Conservation (phyloP, 1,284 basidiomycete species). For the Ceratobasidium sp. region DNA sequence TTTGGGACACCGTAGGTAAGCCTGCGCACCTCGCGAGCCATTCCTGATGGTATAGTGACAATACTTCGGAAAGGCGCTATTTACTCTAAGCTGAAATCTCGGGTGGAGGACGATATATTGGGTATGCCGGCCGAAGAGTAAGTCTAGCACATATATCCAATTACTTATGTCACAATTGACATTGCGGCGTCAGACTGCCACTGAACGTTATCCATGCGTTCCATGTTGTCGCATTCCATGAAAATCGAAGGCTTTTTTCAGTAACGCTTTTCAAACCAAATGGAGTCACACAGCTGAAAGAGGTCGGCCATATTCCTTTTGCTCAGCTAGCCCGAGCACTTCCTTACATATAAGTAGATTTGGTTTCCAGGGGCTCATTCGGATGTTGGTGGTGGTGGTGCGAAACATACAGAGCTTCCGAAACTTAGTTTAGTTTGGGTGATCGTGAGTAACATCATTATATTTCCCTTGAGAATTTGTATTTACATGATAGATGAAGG, state of each 20-base stretch:
- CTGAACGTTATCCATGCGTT: constrained; percentile 39
- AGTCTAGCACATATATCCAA: background rate
- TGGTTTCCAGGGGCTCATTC: constrained; percentile 42
- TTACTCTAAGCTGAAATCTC: background rate
- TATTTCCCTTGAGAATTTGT: background rate
- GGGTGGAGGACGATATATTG: background rate
- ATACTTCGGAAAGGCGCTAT: background rate
- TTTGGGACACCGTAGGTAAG: constrained; percentile 36
- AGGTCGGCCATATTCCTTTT: constrained; percentile 3
- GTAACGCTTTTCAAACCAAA: constrained; percentile 25
- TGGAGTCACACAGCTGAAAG: constrained; percentile 14
- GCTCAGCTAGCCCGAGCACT: background rate
- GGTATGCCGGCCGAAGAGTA: constrained; percentile 32
- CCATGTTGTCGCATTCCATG: constrained; percentile 42
- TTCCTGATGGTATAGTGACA: background rate
- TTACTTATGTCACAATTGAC: background rate
- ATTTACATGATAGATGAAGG: background rate
- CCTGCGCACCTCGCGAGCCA: background rate
- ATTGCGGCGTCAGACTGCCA: constrained; percentile 11
- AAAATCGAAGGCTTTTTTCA: constrained; percentile 33
- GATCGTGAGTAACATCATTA: constrained; percentile 1
- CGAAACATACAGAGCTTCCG: background rate
- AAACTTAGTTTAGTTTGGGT: constrained; percentile 33
- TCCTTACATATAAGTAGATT: background rate
- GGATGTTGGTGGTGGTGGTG: constrained; percentile 42